Base-by-base conservation (phyloP, 371 early-diverging fungal species). In the Chytridiales sp. region DNA sequence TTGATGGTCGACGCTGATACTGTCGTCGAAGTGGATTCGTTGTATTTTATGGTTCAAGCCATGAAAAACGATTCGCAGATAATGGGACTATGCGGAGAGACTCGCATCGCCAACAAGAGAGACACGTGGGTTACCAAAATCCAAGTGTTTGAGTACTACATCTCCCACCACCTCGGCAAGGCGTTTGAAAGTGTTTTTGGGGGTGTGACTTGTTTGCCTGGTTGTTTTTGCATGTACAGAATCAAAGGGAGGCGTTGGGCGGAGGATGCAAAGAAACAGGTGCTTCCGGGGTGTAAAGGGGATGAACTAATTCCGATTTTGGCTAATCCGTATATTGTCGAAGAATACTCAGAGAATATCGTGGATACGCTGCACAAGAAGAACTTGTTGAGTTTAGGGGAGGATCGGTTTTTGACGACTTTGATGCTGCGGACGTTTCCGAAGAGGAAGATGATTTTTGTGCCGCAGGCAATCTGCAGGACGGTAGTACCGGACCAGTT, bases 1-100 rank as follows among this genome's bases (percentile, higher is more conserved):
- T 76, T 98, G 38, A 95, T 96, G 93, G 93, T 98, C 1, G 98
- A 96, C 66, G 96, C 98, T 0, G 97, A 98, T 67, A 98, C 98
- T 0, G 79, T 80, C 24, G 91, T 90, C 24, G 64, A 72, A 44
- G 77, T 85, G 1, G 87, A 92, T 67, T 88, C 92, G 13, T 76
- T 97, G 17, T 85, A 85, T 53, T 85, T 90, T 53, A 76, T 78
- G 78, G 85, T 92, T 41, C 81, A 87, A 27, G 80, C 82, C 24
- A 85, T 89, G 84, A 71, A 74, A 32, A 81, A 81, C 56, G 87
- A 89, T 64, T 62, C 68, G 11, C 69, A 70, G 4, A 79, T 89
- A 59, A 87, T 89, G 86, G 90, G 90, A n/a, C 73, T 87, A 6
- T 87, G 86, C 59, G 88, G 88, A 24, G 87, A 87, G 62, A 79